Evolutionary conservation across 2,329 filamentous ascomycete species (phyloP), one percentile per base, ranked within the genome.

Genomic region (Aspergillus neoniger): DNA sequence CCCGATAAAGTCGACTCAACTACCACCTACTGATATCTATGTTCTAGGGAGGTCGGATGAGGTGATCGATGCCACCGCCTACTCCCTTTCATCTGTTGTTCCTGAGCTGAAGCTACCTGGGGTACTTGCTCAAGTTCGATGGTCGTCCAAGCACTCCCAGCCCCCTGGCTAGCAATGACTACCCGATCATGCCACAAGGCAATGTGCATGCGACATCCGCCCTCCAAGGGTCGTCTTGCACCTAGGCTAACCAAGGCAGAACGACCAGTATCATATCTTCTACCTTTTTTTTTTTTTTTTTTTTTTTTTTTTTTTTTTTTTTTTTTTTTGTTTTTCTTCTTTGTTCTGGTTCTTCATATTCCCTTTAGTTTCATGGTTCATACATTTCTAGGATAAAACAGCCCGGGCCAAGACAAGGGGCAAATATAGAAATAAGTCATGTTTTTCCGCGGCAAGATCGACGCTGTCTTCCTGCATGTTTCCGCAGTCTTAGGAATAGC

Each of bases 351-450:
- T 54, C 56, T 59, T 53, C 49, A 47, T 56, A 59, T 47, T 55
- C 53, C 38, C 53, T 55, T 14, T 55, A 15, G 41, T 21, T 30
- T 55, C 39, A 55, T 30, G 55, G 52, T 63, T 61, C 62, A 63
- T 62, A 63, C 57, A 63, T 54, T 52, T 58, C 56, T 52, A 59
- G 51, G 52, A 63, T 55, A 19, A 55, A 57, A 51, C 44, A 63
- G 15, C 47, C 47, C 23, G 2, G 14, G 47, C 47, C 47, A 28
- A 50, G 47, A 17, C 25, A 30, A 32, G 47, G 25, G 25, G 25
- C 47, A 19, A 17, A 28, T 10, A 50, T 36, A 50, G 15, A 50
- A 50, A 32, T 28, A 30, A 19, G 6, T 36, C 32, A 36, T n/a
- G 8, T 19, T n/a, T 28, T 7, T 10, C 25, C 25, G 8, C n/a